Conservation (phyloP, 768 basidiomycete species). For the Lactifluus volemus region DNA sequence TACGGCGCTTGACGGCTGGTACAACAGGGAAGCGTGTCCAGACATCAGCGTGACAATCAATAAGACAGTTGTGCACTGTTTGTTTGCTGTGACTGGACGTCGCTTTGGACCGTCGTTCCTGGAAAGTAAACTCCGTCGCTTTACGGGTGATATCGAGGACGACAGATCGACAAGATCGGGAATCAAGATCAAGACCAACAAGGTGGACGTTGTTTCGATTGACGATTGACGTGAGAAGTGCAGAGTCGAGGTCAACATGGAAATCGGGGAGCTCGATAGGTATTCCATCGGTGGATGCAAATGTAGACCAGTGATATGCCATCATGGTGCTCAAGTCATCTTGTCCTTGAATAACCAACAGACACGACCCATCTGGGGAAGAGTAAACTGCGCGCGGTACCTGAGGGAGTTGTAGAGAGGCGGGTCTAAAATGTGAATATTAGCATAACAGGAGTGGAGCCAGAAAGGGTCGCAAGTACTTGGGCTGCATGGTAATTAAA, state of each 20-base stretch:
- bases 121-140: slow-evolving; percentile 49
- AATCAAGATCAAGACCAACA: slow-evolving; percentile 31
- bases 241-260: slow-evolving; percentile 17
- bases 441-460: background rate
- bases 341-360: slow-evolving; percentile 30
- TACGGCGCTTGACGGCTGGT: slow-evolving; percentile 2
- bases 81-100: slow-evolving; percentile 15
- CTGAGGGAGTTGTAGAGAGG: slow-evolving; percentile 32
- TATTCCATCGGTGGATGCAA: slow-evolving; percentile 43
- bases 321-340: slow-evolving; percentile 20
- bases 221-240: slow-evolving; percentile 38
- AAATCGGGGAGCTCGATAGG: slow-evolving; percentile 27
- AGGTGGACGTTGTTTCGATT: slow-evolving; percentile 36
- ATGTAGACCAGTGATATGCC: slow-evolving; percentile 49
- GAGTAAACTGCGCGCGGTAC: slow-evolving; percentile 33
- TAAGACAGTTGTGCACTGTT: slow-evolving; percentile 33
- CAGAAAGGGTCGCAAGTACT: slow-evolving; percentile 27
- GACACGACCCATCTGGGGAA: slow-evolving; percentile 48
- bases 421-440: slow-evolving; percentile 31
- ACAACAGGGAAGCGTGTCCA: slow-evolving; percentile 15
- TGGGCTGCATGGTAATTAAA: slow-evolving; percentile 42
- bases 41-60: slow-evolving; percentile 7
- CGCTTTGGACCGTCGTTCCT: slow-evolving; percentile 30
- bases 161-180: slow-evolving; percentile 33
- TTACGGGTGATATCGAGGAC: slow-evolving; percentile 46